phyloP scores from a whole-genome alignment of 2,329 filamentous ascomycete species.

The Aspergillus sp. region DNA sequence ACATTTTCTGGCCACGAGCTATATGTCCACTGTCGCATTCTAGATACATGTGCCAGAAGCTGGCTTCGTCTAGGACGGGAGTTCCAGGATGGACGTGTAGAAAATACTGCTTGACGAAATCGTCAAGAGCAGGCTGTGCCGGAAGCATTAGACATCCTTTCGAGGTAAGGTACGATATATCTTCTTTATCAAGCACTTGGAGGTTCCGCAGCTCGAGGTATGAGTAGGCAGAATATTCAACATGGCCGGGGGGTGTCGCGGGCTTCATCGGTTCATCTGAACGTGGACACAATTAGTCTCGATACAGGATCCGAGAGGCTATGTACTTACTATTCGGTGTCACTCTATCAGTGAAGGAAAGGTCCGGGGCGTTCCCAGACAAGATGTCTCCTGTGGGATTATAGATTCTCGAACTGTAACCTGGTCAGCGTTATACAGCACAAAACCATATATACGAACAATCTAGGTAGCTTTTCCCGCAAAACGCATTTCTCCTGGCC shows the following conservation, averaged over 20 bases:
- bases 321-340: background rate
- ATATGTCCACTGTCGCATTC: background rate
- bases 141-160: slow-evolving; percentile 5
- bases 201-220: slow-evolving; percentile 5
- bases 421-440: background rate
- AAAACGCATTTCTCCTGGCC: background rate
- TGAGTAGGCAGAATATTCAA: background rate
- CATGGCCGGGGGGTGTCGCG: background rate
- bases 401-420: background rate
- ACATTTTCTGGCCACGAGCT: slow-evolving; percentile 2
- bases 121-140: slow-evolving; percentile 2
- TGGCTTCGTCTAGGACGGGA: slow-evolving; percentile 5
- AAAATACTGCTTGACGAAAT: slow-evolving; percentile 6
- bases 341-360: background rate
- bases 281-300: background rate
- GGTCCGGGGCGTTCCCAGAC: background rate
- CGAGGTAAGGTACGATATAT: slow-evolving; percentile 2
- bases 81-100: slow-evolving; percentile 3
- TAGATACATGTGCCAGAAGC: slow-evolving; percentile 6
- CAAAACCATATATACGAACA: background rate
- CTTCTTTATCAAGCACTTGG: slow-evolving; percentile 1
- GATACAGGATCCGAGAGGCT: no score
- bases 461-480: background rate
- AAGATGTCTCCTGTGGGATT: background rate
- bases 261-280: background rate